Base-by-base conservation (phyloP, 1,139 yeast species). In the Barnettozyma hawaiiensis region DNA sequence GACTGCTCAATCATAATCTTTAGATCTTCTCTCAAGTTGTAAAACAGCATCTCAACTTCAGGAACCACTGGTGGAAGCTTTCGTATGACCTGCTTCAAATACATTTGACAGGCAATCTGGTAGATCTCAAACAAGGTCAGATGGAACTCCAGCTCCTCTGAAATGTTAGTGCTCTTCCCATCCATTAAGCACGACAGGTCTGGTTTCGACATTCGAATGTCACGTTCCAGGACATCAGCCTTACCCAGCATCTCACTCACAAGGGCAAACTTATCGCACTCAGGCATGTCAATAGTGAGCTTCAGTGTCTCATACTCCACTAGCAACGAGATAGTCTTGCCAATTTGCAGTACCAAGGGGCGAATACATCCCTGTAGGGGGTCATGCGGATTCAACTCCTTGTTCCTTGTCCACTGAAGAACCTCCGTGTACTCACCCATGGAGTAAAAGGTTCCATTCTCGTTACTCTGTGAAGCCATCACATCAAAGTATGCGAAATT, bases 381-480 rank as follows among this genome's bases (percentile, higher is more conserved):
- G 42, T 55, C 59, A 28, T 47, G 47, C 20, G 37, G n/a, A 21
- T 39, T 35, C 12, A 37, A 43, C 20, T 28, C 28, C n/a, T 19
- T 27, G 24, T 39, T 36, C 12, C 14, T 27, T 6, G 35, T 21
- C 14, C 31, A 35, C 16, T 39, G 27, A 18, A 51, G 37, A 10
- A 51, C 40, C 4, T 40, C 39, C 5, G 35, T 28, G 37, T 60
- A 60, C 14, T 57, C 60, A 6, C 40, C 31, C 7, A 59, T 49
- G 4, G 61, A 52, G 39, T 51, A 60, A 43, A 55, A 58, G 0
- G 62, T 58, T 3, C 63, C 64, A 47, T 57, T 55, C 40, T 57
- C 60, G 41, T 60, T 58, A 6, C 61, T 52, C 42, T 59, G 64
- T 1, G 64, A 60, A 1, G 63, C 64, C 39, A 60, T 34, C 18